Percentiles rank a stretch among this genome's conserved stretches.
phyloP scores from a whole-genome alignment of 1,284 basidiomycete genomes.

The Farysia itapuensis region DNA sequence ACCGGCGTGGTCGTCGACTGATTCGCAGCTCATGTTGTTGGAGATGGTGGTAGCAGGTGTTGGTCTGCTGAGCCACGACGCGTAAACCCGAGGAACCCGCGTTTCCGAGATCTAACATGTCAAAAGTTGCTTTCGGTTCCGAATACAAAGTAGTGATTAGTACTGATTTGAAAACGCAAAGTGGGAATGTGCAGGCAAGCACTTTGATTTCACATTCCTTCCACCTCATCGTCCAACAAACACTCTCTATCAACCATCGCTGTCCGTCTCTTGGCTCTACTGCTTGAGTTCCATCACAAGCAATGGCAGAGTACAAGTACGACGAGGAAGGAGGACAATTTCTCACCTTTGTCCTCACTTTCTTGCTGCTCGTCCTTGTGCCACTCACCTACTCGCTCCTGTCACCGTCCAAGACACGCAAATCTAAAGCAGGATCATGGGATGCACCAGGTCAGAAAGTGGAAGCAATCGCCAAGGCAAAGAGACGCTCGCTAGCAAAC shows the following conservation, averaged over 20 bases:
- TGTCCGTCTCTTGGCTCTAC: too few species aligned
- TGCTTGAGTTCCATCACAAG: not conserved
- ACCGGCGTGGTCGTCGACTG: conserved; percentile 18
- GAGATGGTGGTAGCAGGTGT: too few species aligned
- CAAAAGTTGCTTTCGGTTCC: too few species aligned
- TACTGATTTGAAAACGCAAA: too few species aligned
- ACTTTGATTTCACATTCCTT: too few species aligned
- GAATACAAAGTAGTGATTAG: too few species aligned
- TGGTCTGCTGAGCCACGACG: too few species aligned
- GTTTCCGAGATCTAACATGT: too few species aligned
- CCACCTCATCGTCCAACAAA: too few species aligned
- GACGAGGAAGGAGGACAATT: conserved; percentile 60
- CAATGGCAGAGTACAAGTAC: conserved; percentile 59
- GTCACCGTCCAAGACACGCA: conserved; percentile 6
- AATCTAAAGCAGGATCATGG: conserved; percentile 43
- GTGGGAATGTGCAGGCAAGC: not conserved
- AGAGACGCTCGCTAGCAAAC: conserved; percentile 38
- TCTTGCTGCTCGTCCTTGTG: conserved; percentile 52
- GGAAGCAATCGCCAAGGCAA: conserved; percentile 22
- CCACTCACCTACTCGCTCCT: conserved; percentile 54
- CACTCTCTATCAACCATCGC: too few species aligned
- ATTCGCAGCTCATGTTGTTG: conserved; percentile 33
- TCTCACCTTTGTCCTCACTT: conserved; percentile 57
- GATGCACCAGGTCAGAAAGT: conserved; percentile 54
- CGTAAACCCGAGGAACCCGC: too few species aligned